Evolutionary conservation across 805 yeast genomes (phyloP).

Genomic region (Nematodospora valgi): DNA sequence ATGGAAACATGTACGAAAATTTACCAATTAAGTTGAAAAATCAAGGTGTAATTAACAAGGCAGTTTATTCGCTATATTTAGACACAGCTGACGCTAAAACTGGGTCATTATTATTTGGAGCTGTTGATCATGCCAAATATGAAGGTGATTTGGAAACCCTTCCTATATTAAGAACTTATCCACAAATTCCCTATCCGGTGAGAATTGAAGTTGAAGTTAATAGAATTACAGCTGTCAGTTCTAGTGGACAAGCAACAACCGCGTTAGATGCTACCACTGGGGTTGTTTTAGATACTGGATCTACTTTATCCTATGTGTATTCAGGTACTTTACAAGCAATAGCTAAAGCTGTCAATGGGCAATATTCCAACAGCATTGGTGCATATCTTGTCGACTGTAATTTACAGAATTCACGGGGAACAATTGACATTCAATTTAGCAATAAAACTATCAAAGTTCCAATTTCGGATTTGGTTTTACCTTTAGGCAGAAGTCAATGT

Average conservation of each 20-base stretch:
- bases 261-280: conserved; percentile 17
- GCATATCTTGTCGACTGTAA: conserved; percentile 48
- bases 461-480: conserved; percentile 24
- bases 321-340: conserved; percentile 25
- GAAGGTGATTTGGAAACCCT: conserved; percentile 29
- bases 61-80: conserved; percentile 36
- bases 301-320: conserved; percentile 44
- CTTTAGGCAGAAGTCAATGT: conserved; percentile 16
- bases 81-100: conserved; percentile 19
- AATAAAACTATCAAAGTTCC: conserved; percentile 57
- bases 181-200: conserved; percentile 26
- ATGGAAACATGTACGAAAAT: conserved; percentile 34
- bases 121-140: conserved; percentile 41
- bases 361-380: conserved; percentile 37
- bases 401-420: conserved; percentile 13
- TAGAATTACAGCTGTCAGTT: conserved; percentile 21
- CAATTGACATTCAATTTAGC: conserved; percentile 47
- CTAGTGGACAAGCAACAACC: conserved; percentile 11
- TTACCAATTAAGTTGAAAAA: conserved; percentile 31
- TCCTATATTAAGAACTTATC: conserved; percentile 21
- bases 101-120: conserved; percentile 41
- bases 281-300: conserved; percentile 34
- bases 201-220: conserved; percentile 49
- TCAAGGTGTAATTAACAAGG: conserved; percentile 31
- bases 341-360: conserved; percentile 39